A percentile compares a stretch with the other conserved stretches of the same genome.
Evolutionary conservation across 768 basidiomycete genomes (phyloP).

Genomic region (Cubamyces sp.): DNA sequence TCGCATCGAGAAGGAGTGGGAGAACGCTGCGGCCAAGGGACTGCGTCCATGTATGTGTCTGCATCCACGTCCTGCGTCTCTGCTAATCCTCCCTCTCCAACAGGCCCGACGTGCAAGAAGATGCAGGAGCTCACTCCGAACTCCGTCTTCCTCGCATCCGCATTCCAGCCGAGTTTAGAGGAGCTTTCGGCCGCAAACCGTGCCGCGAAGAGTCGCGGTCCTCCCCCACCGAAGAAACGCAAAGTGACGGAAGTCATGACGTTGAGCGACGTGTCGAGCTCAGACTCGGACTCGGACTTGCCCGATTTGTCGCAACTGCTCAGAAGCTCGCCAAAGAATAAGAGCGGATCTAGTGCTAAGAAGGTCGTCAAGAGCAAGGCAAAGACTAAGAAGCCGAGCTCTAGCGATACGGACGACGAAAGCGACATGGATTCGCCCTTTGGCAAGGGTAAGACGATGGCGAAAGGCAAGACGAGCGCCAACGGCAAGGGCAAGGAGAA

Average conservation of each 20-base stretch:
- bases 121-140: constrained; percentile 57
- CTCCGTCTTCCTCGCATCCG: constrained; percentile 61
- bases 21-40: constrained; percentile 58
- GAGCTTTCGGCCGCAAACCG: constrained; percentile 51
- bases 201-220: constrained; percentile 32
- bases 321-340: constrained; percentile 6
- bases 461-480: neutral
- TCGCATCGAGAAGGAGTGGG: constrained; percentile 57
- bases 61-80: neutral
- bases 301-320: constrained; percentile 52
- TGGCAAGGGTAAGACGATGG: constrained; percentile 13
- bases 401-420: neutral
- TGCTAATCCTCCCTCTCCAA: neutral
- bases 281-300: constrained; percentile 48
- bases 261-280: constrained; percentile 21
- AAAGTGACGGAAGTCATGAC: constrained; percentile 27
- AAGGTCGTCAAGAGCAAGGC: constrained; percentile 8
- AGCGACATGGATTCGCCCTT: neutral
- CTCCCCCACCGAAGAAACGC: constrained; percentile 13
- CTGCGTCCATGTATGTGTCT: constrained; percentile 56
- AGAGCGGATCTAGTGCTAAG: neutral
- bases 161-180: constrained; percentile 70
- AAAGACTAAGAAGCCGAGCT: neutral
- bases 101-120: constrained; percentile 71
- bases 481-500: constrained; percentile 37